Base-by-base conservation (phyloP, 2,329 filamentous ascomycete species). In the Blastomyces emzantsi region DNA sequence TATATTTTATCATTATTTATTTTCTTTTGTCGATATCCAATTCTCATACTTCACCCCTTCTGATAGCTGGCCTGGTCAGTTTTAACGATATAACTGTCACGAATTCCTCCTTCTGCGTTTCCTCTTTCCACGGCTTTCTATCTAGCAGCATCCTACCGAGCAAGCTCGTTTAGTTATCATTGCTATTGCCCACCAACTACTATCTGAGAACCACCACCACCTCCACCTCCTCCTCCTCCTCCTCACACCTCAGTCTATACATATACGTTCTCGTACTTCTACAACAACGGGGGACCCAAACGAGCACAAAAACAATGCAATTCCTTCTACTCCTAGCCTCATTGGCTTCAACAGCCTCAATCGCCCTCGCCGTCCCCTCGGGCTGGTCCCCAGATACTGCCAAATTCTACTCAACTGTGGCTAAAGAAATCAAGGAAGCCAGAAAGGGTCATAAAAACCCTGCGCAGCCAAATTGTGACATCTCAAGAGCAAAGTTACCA, bases 331-430 rank as follows among this genome's bases (percentile, higher is more conserved):
- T 75, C 28, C 49, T 73, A 58, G 67, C 71, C 63, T 72, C 71
- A 45, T 62, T 77, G 65, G 70, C 71, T 56, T 71, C 72, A 54
- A 68, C 69, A 49, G 71, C 74, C 57, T 71, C 72, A 54, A 68
- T 69, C 54, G 71, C 74, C 49, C 76, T 77, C 17, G 67, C 73
- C 33, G 68, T 63, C 59, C 69, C 70, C 58, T 75, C 75, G 63
- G 70, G 74, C 59, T 79, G 74, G 70, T 75, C 76, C n/a, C 69
- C 76, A 15, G 73, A 75, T 15, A 69, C 78, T 52, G 73, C 74
- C 25, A 73, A 74, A 51, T 79, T 75, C 66, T 76, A 77, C 49
- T 70, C 73, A 33, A 72, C 70, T 65, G 74, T 79, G 22, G 75
- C 76, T 67, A 66, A 73, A 62, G 70, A 76, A 54, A 79, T 80